Percentiles rank a stretch among this genome's conserved stretches.
phyloP scores from a whole-genome alignment of 352 stramenopile genomes.

The Pythium angustatum region DNA sequence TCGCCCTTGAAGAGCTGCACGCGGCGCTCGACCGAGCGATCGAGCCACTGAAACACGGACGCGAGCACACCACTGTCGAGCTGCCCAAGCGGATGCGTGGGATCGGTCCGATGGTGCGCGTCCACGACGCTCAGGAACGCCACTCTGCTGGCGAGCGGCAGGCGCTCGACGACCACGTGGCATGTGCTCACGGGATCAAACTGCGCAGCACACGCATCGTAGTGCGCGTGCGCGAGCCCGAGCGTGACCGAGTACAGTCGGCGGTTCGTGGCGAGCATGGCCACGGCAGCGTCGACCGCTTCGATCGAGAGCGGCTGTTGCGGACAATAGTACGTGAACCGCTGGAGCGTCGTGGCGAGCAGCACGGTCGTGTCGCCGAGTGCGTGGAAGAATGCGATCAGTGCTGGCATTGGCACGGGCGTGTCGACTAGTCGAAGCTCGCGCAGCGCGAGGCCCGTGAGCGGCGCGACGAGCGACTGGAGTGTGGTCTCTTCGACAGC shows the following conservation, averaged over 20 bases:
- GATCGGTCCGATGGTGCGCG: not conserved
- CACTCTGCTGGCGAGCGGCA: not conserved
- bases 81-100: not conserved
- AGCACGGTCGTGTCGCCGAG: not conserved
- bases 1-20: not conserved
- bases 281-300: not conserved
- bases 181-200: not conserved
- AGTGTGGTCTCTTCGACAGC: not conserved
- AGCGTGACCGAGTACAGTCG: not conserved
- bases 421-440: not conserved
- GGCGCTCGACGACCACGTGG: not conserved
- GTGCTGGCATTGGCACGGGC: not conserved
- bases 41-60: not conserved
- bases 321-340: not conserved
- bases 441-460: not conserved
- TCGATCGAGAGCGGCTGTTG: not conserved
- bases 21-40: not conserved
- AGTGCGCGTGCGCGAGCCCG: not conserved
- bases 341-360: not conserved
- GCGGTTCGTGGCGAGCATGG: not conserved
- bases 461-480: not conserved
- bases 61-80: conserved; percentile 5
- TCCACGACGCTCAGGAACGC: conserved; percentile 10
- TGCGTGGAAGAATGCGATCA: not conserved
- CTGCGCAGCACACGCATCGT: not conserved